Evolutionary conservation across 371 early-diverging fungal species (phyloP), one percentile per base, ranked within the genome.

Genomic region (Batkoa obscura): DNA sequence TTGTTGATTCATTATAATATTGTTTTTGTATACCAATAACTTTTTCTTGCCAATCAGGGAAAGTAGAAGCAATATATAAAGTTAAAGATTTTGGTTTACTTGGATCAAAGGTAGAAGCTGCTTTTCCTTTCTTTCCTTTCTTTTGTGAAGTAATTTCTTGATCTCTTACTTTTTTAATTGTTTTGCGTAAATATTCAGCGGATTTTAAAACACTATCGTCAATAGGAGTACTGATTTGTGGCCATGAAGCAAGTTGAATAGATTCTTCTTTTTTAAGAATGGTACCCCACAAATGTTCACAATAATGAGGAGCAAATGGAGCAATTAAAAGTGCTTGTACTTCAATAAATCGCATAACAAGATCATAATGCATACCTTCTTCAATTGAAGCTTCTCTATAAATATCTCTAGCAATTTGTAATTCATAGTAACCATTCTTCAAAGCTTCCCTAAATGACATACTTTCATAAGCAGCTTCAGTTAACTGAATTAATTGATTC

Each of bases 371-470:
- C 91, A 94, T 86, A 54, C 83, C 81, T 50, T 64, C 76, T 45
- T 62, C 83, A 56, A 66, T 63, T 17, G 86, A 81, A n/a, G 74
- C 76, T 61, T 88, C 83, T 52, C 89, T 77, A 68, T 98, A 98
- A 68, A 81, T 78, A 65, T 95, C 94, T 60, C 90, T 81, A 12
- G 92, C 83, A 56, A 85, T 74, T 63, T 82, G 81, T 66, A 97
- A 70, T 63, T 99, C 94, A 65, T 90, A 95, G 64, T 91, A 91
- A 55, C 88, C 91, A 61, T 76, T 72, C 75, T 95, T 98, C 51
- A 98, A 72, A 31, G 91, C 99, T 59, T 98, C 96, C 59, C 94
- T 84, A 75, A 84, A 99, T 56, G 81, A 69, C 69, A 92, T 90
- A 10, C 64, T 35, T 62, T 74, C 77, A 72, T 93, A 99, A 31